A percentile compares a stretch with the other conserved stretches of the same genome.
phyloP scores from a whole-genome alignment of 129 eudicot genomes.

The Cynara cardunculus region DNA sequence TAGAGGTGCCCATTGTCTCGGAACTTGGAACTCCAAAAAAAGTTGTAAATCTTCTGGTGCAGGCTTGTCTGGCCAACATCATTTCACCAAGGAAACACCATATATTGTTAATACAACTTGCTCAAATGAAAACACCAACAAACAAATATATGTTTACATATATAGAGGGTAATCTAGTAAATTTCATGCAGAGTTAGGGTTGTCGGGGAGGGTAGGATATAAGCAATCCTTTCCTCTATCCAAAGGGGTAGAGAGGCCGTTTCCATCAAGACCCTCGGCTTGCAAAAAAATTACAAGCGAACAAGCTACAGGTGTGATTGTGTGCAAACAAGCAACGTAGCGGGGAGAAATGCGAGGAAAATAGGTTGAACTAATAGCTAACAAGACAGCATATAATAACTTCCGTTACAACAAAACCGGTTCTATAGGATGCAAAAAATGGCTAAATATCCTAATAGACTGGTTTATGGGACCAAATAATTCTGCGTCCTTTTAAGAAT shows the following conservation, averaged over 20 bases:
- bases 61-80: conserved; percentile 59
- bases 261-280: too few relatives aligned
- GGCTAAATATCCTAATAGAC: background rate
- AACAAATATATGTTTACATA: background rate
- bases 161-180: background rate
- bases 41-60: conserved; percentile 65
- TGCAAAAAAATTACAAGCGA: too few relatives aligned
- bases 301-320: too few relatives aligned
- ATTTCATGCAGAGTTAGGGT: too few relatives aligned
- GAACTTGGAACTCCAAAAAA: conserved; percentile 95
- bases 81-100: background rate
- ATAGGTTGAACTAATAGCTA: too few relatives aligned
- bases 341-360: too few relatives aligned
- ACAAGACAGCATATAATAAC: background rate
- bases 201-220: too few relatives aligned
- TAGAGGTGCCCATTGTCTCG: conserved; percentile 87
- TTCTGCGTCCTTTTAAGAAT: background rate
- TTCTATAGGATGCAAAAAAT: background rate
- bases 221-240: too few relatives aligned
- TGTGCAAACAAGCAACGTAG: too few relatives aligned
- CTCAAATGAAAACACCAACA: conserved; percentile 2
- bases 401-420: background rate
- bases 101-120: background rate
- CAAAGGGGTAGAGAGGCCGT: too few relatives aligned
- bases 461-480: background rate